Evolutionary conservation across 1,284 basidiomycete species (phyloP).

Genomic region (Heterobasidion parviporum): DNA sequence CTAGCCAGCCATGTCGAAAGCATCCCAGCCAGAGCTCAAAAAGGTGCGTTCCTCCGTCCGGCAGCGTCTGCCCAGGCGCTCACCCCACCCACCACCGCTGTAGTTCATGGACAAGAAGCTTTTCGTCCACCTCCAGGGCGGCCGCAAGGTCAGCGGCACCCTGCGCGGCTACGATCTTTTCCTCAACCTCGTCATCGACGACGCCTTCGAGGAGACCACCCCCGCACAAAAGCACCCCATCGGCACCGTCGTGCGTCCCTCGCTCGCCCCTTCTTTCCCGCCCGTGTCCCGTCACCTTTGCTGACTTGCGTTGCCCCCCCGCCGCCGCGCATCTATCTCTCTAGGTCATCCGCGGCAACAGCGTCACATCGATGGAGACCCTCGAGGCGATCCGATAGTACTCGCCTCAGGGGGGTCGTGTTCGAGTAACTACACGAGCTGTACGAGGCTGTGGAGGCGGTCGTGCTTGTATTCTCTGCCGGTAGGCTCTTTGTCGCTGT

Average conservation of each 20-base stretch:
- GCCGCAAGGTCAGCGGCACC: constrained; percentile 92
- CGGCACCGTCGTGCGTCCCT: constrained; percentile 75
- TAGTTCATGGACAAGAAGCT: constrained; percentile 99
- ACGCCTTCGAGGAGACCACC: constrained; percentile 86
- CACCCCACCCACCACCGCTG: constrained; percentile 4
- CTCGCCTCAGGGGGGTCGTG: neutral
- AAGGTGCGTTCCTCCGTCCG: constrained; percentile 47
- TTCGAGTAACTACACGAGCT: neutral
- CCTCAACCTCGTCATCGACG: constrained; percentile 96
- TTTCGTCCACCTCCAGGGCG: constrained; percentile 93
- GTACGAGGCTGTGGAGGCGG: neutral
- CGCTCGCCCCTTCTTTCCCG: neutral
- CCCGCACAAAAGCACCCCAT: constrained; percentile 86
- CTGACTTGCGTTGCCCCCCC: constrained; percentile 8
- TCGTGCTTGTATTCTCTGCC: neutral
- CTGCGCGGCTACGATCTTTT: constrained; percentile 98
- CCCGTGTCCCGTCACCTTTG: neutral
- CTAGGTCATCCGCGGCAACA: constrained; percentile 92
- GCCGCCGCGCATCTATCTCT: neutral
- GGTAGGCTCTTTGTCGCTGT: constrained; percentile 1
- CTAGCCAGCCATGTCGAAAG: constrained; percentile 67
- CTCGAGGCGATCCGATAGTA: constrained; percentile 54
- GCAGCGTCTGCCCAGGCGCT: neutral
- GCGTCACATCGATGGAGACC: constrained; percentile 87
- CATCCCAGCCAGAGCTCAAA: constrained; percentile 89